Percentiles rank a stretch among this genome's conserved stretches.
Conservation (phyloP, 768 basidiomycete species). For the Boletus vermiculosoides region DNA sequence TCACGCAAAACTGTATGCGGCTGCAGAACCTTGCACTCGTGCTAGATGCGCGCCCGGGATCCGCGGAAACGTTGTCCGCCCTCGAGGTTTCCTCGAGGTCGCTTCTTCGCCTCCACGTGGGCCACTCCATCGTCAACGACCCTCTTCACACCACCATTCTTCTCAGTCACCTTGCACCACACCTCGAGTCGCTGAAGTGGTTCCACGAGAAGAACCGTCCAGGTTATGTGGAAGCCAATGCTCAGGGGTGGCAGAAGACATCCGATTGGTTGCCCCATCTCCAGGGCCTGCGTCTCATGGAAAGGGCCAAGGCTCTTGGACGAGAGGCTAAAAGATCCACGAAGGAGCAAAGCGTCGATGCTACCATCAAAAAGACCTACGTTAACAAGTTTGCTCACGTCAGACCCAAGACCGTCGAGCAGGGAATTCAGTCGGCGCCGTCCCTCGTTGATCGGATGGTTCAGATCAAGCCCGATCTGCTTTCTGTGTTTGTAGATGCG, state of each 20-base stretch:
- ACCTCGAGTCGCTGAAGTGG: conserved; percentile 67
- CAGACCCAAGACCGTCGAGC: conserved; percentile 36
- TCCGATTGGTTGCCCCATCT: conserved; percentile 70
- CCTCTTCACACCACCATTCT: conserved; percentile 69
- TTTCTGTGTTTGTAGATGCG: conserved; percentile 51
- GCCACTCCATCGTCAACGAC: conserved; percentile 71
- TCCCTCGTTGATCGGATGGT: conserved; percentile 37
- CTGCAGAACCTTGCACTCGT: conserved; percentile 67
- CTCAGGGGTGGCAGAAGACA: conserved; percentile 66
- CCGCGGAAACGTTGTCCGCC: conserved; percentile 44
- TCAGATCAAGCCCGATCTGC: conserved; percentile 38
- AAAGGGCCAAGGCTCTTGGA: conserved; percentile 46
- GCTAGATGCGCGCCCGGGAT: conserved; percentile 53
- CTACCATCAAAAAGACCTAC: conserved; percentile 42
- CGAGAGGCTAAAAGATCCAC: conserved; percentile 18
- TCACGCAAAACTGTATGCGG: conserved; percentile 56
- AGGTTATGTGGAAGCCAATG: conserved; percentile 65
- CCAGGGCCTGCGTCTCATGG: conserved; percentile 61
- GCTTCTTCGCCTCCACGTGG: conserved; percentile 68
- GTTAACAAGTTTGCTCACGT: conserved; percentile 43
- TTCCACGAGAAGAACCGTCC: conserved; percentile 78
- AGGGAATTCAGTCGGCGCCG: conserved; percentile 39
- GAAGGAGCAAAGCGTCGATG: conserved; percentile 50
- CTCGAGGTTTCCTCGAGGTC: conserved; percentile 58
- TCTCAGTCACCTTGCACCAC: conserved; percentile 75